phyloP scores from a whole-genome alignment of 208 protist genomes.

The Porcisia hertigi region DNA sequence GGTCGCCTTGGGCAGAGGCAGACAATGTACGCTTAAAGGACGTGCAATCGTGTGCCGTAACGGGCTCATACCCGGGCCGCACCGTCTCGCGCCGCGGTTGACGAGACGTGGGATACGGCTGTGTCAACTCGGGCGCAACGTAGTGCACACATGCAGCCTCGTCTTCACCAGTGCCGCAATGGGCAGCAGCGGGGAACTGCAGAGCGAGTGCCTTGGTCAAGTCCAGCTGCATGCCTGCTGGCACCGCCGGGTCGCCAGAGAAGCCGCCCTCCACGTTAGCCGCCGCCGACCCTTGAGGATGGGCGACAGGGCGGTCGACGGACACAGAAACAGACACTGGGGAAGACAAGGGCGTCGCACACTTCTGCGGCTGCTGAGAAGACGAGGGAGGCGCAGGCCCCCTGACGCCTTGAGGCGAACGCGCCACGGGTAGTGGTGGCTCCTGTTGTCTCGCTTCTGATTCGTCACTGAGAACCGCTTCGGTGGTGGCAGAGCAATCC shows the following conservation, averaged over 20 bases:
- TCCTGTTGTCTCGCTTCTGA: slow-evolving; percentile 11
- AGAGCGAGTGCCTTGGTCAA: slow-evolving; percentile 10
- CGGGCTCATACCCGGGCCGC: slow-evolving; percentile 39
- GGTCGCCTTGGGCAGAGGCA: background rate
- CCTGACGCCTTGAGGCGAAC: background rate
- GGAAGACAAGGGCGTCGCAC: slow-evolving; percentile 6
- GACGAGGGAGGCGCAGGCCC: background rate
- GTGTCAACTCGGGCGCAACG: slow-evolving; percentile 24
- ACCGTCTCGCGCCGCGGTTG: slow-evolving; percentile 22
- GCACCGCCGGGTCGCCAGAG: slow-evolving; percentile 1
- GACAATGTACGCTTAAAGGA: background rate
- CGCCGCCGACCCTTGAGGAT: background rate
- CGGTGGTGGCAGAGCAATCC: slow-evolving; percentile 25
- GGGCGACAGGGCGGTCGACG: slow-evolving; percentile 13
- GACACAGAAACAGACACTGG: slow-evolving; percentile 17
- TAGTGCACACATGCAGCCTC: slow-evolving; percentile 11
- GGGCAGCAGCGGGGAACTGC: background rate
- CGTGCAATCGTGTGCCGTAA: slow-evolving; percentile 21
- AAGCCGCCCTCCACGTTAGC: background rate
- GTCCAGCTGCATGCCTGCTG: slow-evolving; percentile 12
- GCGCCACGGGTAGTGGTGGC: background rate
- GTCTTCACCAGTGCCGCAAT: background rate
- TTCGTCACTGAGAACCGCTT: slow-evolving; percentile 30
- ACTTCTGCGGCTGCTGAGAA: slow-evolving; percentile 13
- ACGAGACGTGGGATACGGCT: slow-evolving; percentile 19